These are phyloP conservation scores for Iodosphaeria phyllophila DNA, from an alignment of 2,329 filamentous ascomycete species.

Conservation along the genomic window DNA sequence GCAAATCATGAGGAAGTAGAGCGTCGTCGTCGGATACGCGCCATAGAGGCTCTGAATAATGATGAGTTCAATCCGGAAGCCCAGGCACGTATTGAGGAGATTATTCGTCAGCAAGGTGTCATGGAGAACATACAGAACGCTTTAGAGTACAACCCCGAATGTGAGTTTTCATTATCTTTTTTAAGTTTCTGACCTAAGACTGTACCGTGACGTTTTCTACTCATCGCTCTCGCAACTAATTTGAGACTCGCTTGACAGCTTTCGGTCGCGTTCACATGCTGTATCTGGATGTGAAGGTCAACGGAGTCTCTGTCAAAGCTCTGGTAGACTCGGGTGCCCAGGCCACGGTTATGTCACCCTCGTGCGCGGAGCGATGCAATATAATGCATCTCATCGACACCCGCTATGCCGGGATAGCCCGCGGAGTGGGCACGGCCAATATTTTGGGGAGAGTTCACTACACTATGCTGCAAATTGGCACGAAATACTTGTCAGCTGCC, in stretches of 20 bases:
- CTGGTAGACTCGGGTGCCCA: conserved; percentile 96
- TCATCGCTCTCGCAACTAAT: background rate
- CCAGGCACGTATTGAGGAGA: conserved; percentile 84
- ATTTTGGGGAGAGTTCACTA: conserved; percentile 93
- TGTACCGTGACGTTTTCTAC: too few species aligned
- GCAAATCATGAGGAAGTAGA: conserved; percentile 52
- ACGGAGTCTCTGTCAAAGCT: conserved; percentile 79
- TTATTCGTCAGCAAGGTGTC: conserved; percentile 86
- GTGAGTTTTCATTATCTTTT: conserved; percentile 27
- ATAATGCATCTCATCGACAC: conserved; percentile 94
- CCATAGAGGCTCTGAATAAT: conserved; percentile 72
- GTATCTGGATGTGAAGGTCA: conserved; percentile 91
- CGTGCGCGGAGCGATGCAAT: conserved; percentile 76
- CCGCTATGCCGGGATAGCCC: conserved; percentile 78
- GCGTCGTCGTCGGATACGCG: conserved; percentile 59
- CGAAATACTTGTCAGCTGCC: conserved; percentile 72
- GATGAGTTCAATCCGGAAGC: conserved; percentile 90
- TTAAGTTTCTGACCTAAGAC: too few species aligned
- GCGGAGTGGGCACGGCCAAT: conserved; percentile 82
- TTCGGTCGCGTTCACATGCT: conserved; percentile 93
- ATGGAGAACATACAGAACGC: conserved; percentile 93
- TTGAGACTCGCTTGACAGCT: conserved; percentile 28
- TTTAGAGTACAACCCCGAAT: conserved; percentile 94
- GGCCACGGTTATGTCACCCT: conserved; percentile 95
- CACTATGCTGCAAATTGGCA: conserved; percentile 85